phyloP scores from a whole-genome alignment of 495 filamentous ascomycete genomes.

The Hypoxylon subgilvum region DNA sequence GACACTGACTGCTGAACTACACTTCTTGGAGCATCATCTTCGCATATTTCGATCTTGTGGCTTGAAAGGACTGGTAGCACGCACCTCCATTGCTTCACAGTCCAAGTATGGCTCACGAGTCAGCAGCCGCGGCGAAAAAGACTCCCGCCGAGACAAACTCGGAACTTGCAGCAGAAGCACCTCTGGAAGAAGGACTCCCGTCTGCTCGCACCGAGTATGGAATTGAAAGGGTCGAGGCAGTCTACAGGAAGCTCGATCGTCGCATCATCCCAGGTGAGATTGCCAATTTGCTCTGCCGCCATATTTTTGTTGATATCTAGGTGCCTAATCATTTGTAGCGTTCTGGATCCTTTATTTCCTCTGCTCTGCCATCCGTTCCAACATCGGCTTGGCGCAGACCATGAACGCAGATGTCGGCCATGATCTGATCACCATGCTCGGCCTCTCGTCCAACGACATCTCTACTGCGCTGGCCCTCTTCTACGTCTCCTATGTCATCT shows the following conservation, averaged over 20 bases:
- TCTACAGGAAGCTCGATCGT: constrained; percentile 80
- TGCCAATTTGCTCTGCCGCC: background rate
- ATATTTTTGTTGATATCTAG: constrained; percentile 13
- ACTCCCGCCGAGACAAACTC: constrained; percentile 25
- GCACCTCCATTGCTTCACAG: constrained; percentile 60
- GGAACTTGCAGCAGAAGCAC: constrained; percentile 22
- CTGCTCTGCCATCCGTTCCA: constrained; percentile 87
- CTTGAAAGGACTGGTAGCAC: constrained; percentile 54
- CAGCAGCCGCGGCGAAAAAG: constrained; percentile 40
- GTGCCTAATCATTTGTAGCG: too few relatives aligned
- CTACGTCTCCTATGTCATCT: constrained; percentile 88
- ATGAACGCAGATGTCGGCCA: constrained; percentile 76
- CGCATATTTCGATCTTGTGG: constrained; percentile 3
- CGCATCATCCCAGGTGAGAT: constrained; percentile 75
- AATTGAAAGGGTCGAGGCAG: constrained; percentile 63
- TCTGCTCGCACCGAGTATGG: constrained; percentile 48
- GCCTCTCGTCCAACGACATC: constrained; percentile 72
- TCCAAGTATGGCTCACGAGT: constrained; percentile 53
- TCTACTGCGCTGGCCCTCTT: constrained; percentile 85
- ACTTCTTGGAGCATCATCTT: background rate
- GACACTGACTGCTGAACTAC: background rate
- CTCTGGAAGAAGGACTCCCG: constrained; percentile 23
- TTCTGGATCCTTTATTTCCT: constrained; percentile 96
- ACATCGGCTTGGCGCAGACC: constrained; percentile 87
- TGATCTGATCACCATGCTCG: constrained; percentile 69